Conservation (phyloP, 768 basidiomycete genomes). For the Suillus decipiens region DNA sequence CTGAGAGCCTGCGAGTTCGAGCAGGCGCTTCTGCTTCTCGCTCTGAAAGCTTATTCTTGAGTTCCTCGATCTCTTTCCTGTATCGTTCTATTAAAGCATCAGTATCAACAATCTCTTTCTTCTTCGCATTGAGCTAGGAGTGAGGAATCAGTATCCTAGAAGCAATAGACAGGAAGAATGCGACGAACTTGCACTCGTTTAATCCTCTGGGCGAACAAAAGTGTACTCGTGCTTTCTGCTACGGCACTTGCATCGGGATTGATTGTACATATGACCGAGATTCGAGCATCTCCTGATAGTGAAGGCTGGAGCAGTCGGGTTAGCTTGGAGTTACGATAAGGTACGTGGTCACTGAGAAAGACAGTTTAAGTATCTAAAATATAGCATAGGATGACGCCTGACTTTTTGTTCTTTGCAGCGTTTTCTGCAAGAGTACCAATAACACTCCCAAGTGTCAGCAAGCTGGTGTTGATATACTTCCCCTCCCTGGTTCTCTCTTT, state of each 20-base stretch:
- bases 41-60: constrained; percentile 72
- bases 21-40: constrained; percentile 63
- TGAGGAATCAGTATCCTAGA: neutral
- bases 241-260: constrained; percentile 82
- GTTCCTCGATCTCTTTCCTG: constrained; percentile 90
- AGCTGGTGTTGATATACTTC: constrained; percentile 94
- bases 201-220: constrained; percentile 89
- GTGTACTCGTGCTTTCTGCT: constrained; percentile 83
- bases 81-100: constrained; percentile 94
- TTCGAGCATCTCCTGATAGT: constrained; percentile 91
- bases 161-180: constrained; percentile 28
- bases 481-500: constrained; percentile 96
- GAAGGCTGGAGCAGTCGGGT: constrained; percentile 95
- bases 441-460: constrained; percentile 90
- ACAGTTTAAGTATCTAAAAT: constrained; percentile 10
- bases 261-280: constrained; percentile 95
- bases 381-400: neutral
- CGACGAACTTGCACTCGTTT: constrained; percentile 70
- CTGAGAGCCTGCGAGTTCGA: constrained; percentile 43
- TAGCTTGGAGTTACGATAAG: constrained; percentile 93
- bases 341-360: constrained; percentile 74
- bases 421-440: constrained; percentile 93
- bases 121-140: constrained; percentile 66
- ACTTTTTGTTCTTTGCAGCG: constrained; percentile 73
- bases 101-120: constrained; percentile 92